Evolutionary conservation across 371 early-diverging fungal genomes (phyloP).

Genomic region (Mucor circinelloides): DNA sequence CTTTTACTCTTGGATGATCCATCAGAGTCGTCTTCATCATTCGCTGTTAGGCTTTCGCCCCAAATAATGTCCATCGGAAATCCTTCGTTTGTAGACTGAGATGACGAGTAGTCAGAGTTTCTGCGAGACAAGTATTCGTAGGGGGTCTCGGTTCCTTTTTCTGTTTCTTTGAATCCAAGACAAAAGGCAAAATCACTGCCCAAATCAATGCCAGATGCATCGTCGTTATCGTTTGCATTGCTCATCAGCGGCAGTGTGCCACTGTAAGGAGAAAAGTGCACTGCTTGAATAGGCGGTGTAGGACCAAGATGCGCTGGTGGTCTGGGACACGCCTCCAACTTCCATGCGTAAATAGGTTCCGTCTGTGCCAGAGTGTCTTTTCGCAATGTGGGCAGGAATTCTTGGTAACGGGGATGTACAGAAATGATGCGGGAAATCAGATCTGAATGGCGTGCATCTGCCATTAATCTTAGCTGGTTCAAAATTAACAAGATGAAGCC

Average conservation of each 20-base stretch:
- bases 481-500: conserved; percentile 45
- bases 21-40: not conserved
- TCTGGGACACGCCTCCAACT: conserved; percentile 40
- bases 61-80: conserved; percentile 29
- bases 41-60: conserved; percentile 25
- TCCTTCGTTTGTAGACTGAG: conserved; percentile 21
- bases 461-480: conserved; percentile 41
- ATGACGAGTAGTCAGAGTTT: conserved; percentile 32
- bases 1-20: conserved; percentile 5
- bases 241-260: conserved; percentile 40
- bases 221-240: conserved; percentile 22
- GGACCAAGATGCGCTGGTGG: conserved; percentile 52
- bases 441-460: conserved; percentile 31
- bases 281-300: conserved; percentile 42
- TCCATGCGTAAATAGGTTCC: conserved; percentile 37
- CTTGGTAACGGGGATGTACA: conserved; percentile 28
- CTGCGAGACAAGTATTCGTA: conserved; percentile 30
- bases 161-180: conserved; percentile 40
- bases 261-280: conserved; percentile 39
- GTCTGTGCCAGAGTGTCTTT: conserved; percentile 43
- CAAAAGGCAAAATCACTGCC: conserved; percentile 52
- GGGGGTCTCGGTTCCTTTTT: conserved; percentile 28
- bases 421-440: conserved; percentile 27
- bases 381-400: conserved; percentile 40
- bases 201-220: conserved; percentile 34